phyloP scores from a whole-genome alignment of 176 grass and related monocot species.

The Hyparrhenia diplandra region DNA sequence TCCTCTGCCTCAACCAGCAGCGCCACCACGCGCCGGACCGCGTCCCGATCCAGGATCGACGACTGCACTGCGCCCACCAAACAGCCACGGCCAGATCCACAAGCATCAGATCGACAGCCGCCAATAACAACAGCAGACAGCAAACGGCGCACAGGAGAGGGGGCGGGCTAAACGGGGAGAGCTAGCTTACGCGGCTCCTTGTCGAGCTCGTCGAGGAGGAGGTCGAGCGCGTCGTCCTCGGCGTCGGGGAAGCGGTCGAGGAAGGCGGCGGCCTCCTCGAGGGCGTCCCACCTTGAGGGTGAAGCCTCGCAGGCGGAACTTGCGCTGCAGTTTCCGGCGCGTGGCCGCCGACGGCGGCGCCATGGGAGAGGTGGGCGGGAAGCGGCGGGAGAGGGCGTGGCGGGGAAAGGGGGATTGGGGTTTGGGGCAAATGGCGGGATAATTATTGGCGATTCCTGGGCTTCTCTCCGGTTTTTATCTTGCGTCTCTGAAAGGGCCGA shows the following conservation, averaged over 20 bases:
- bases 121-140: neutral
- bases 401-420: conserved; percentile 19
- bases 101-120: neutral
- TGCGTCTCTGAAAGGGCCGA: neutral
- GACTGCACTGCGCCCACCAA: conserved; percentile 53
- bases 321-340: conserved; percentile 76
- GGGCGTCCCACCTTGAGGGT: conserved; percentile 84
- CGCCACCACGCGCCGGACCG: conserved; percentile 58
- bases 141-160: neutral
- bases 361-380: conserved; percentile 12
- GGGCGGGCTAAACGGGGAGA: neutral
- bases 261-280: conserved; percentile 71
- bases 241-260: conserved; percentile 64
- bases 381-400: conserved; percentile 6
- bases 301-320: conserved; percentile 78
- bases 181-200: conserved; percentile 52
- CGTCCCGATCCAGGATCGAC: conserved; percentile 70
- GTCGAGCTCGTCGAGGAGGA: conserved; percentile 75
- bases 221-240: conserved; percentile 85
- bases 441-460: neutral
- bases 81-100: neutral
- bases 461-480: no score
- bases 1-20: conserved; percentile 65
- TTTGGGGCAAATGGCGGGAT: conserved; percentile 32
- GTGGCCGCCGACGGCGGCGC: conserved; percentile 42